A percentile compares a stretch with the other conserved stretches of the same genome.
These are phyloP conservation scores for Penicillium polonicum DNA, from an alignment of 2,329 filamentous ascomycete genomes.

Conservation along the genomic window DNA sequence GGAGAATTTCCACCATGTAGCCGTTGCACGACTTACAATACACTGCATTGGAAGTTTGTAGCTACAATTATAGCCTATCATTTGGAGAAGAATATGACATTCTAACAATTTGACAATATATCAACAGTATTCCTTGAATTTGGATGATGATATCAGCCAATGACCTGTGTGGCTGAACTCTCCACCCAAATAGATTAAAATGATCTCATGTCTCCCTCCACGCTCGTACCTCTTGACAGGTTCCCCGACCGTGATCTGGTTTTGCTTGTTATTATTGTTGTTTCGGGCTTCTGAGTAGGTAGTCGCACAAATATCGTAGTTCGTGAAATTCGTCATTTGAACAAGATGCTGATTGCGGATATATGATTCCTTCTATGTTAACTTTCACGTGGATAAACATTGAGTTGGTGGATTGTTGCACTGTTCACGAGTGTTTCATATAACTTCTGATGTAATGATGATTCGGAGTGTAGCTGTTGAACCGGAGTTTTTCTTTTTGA, in stretches of 20 bases:
- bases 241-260: background rate
- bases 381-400: background rate
- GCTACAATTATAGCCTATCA: background rate
- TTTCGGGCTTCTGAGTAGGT: background rate
- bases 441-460: constrained; percentile 26
- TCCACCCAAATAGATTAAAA: constrained; percentile 30
- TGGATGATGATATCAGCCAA: constrained; percentile 4
- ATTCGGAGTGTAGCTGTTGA: constrained; percentile 4
- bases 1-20: background rate
- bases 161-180: constrained; percentile 28
- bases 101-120: background rate
- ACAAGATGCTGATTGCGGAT: background rate
- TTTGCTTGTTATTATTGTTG: background rate
- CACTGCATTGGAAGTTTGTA: background rate
- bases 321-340: background rate
- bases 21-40: background rate
- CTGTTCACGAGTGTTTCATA: constrained; percentile 3
- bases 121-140: background rate
- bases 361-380: background rate
- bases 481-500: constrained; percentile 4
- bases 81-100: background rate
- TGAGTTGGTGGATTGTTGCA: constrained; percentile 5
- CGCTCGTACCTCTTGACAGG: constrained; percentile 6
- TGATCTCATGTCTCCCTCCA: constrained; percentile 24
- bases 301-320: background rate